Percentiles rank a stretch among this genome's conserved stretches.
Conservation (phyloP, 2,329 filamentous ascomycete genomes). For the Sarocladium strictum region DNA sequence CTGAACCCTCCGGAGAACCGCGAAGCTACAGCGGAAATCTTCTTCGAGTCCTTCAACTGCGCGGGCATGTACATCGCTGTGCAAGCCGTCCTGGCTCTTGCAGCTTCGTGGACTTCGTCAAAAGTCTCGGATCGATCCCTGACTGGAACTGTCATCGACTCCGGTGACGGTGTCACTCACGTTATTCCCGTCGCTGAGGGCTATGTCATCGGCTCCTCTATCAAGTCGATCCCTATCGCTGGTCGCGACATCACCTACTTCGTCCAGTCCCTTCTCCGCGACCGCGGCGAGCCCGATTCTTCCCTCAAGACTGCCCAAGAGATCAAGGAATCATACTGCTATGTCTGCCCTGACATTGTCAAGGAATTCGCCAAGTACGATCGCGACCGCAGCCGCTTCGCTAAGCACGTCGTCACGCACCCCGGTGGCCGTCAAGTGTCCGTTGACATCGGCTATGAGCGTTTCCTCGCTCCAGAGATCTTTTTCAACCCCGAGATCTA, state of each 20-base stretch:
- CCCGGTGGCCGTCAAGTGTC: slow-evolving; percentile 77
- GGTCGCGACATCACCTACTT: slow-evolving; percentile 99
- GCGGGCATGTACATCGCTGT: slow-evolving; percentile 98
- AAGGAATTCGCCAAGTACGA: slow-evolving; percentile 97
- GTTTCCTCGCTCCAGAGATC: slow-evolving; percentile 96
- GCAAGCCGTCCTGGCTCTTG: slow-evolving; percentile 91
- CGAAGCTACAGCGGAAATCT: slow-evolving; percentile 98
- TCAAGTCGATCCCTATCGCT: slow-evolving; percentile 97
- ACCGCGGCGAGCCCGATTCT: slow-evolving; percentile 93
- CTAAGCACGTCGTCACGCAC: slow-evolving; percentile 81
- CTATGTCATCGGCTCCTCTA: slow-evolving; percentile 97
- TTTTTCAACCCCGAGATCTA: slow-evolving; percentile 99
- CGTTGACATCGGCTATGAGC: slow-evolving; percentile 95
- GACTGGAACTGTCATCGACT: slow-evolving; percentile 97
- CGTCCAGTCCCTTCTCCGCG: slow-evolving; percentile 90
- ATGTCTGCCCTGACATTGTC: slow-evolving; percentile 96
- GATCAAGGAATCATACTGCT: slow-evolving; percentile 98
- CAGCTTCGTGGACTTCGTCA: slow-evolving; percentile 96
- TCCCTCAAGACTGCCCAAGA: slow-evolving; percentile 95
- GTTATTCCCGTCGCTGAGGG: slow-evolving; percentile 98
- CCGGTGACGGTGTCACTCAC: slow-evolving; percentile 97
- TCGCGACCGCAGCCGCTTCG: slow-evolving; percentile 83
- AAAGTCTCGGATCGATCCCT: slow-evolving; percentile 95
- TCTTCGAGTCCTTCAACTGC: slow-evolving; percentile 99
- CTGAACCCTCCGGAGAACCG: slow-evolving; percentile 98